These are phyloP conservation scores for Diaporthe humulicola DNA, from an alignment of 2,329 filamentous ascomycete species.

Conservation along the genomic window DNA sequence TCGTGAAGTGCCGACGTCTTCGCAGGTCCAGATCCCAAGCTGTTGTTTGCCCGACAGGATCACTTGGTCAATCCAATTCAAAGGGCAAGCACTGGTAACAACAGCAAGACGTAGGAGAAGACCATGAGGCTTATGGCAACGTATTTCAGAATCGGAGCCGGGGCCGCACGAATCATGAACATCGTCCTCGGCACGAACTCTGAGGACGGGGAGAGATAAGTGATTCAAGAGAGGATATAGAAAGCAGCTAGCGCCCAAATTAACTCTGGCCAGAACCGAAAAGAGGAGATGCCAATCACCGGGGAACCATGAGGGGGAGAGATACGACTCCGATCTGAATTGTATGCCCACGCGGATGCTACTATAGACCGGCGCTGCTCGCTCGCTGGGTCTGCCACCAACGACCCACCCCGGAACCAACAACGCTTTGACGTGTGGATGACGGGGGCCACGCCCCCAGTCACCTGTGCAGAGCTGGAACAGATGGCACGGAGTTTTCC, in stretches of 20 bases:
- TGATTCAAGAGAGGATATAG: not conserved
- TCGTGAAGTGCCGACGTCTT: slow-evolving; percentile 25
- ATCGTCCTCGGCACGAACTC: not conserved
- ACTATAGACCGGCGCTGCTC: not conserved
- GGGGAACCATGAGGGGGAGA: not conserved
- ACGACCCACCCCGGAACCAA: not conserved
- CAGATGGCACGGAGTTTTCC: not conserved
- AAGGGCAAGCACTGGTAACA: slow-evolving; percentile 10
- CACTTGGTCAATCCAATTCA: not conserved
- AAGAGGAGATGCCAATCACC: not conserved
- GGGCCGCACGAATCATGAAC: slow-evolving; percentile 16
- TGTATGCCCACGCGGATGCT: not conserved
- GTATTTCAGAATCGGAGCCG: slow-evolving; percentile 16
- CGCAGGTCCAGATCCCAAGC: not conserved
- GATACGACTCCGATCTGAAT: slow-evolving; percentile 3
- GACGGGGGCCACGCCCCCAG: not conserved
- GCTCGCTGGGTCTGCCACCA: not conserved
- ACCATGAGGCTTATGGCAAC: slow-evolving; percentile 2
- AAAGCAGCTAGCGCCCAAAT: not conserved
- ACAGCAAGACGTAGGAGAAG: not conserved
- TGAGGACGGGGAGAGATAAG: not conserved
- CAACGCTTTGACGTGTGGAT: slow-evolving; percentile 2
- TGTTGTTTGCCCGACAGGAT: not conserved
- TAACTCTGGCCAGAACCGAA: not conserved
- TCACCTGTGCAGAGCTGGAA: not conserved